Evolutionary conservation across 495 filamentous ascomycete genomes (phyloP).

Genomic region (Collariella sp.): DNA sequence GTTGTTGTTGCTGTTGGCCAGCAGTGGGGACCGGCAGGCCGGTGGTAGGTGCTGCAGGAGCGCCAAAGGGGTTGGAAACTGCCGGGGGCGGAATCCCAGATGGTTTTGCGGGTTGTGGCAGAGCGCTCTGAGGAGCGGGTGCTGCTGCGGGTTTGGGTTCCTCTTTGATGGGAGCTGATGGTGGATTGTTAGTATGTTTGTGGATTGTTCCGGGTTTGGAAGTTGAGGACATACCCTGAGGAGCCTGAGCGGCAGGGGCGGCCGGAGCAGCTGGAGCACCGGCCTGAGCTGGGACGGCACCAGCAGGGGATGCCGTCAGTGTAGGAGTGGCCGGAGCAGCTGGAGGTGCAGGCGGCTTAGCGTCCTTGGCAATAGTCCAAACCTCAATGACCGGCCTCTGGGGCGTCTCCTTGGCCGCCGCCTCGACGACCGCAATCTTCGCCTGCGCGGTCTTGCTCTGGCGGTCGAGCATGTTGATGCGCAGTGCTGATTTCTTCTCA

Average conservation of each 20-base stretch:
- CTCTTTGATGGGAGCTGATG: conserved; percentile 17
- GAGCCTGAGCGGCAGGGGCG: conserved; percentile 21
- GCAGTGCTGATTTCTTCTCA: conserved; percentile 56
- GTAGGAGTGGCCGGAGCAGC: conserved; percentile 22
- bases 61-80: conserved; percentile 19
- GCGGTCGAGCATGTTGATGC: conserved; percentile 74
- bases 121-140: neutral
- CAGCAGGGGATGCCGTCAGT: conserved; percentile 6
- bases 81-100: neutral
- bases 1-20: conserved; percentile 5
- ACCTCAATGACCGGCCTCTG: conserved; percentile 73
- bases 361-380: conserved; percentile 67
- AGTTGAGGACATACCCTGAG: conserved; percentile 21
- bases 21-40: neutral
- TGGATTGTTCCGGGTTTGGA: neutral
- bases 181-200: conserved; percentile 19
- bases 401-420: conserved; percentile 74
- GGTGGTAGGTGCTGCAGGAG: conserved; percentile 7
- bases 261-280: conserved; percentile 13
- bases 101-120: conserved; percentile 10
- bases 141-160: conserved; percentile 17
- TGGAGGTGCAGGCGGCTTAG: conserved; percentile 50
- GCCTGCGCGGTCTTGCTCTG: conserved; percentile 53
- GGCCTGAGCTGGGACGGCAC: neutral
- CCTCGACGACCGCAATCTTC: conserved; percentile 70